Base-by-base conservation (phyloP, 345 rosid species). In the Euphorbia lathyris region DNA sequence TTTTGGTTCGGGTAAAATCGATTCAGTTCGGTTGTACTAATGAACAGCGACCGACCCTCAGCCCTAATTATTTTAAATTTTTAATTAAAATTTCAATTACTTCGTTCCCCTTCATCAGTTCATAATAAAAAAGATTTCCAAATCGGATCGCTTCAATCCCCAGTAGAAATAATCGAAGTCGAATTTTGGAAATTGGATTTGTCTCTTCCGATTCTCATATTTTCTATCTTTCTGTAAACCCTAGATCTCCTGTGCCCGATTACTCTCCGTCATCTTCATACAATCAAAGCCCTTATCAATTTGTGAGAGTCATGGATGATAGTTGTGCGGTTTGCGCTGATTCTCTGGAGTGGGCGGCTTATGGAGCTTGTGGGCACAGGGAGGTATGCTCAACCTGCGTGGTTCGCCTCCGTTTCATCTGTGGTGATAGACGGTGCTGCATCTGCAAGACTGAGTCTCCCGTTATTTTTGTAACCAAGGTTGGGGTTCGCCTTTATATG, bases 291-390 rank as follows among this genome's bases (percentile, higher is more conserved):
- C n/a, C n/a, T n/a, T n/a, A n/a, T 58, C 62, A 16, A 26, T 20
- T 60, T 4, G 22, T 22, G 23, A 63, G 20, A 42, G 66, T 56
- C 36, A 93, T 93, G 98, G 97, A 91, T 65, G 96, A 91, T 58
- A 80, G 89, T 61, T 94, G 97, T 66, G 98, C 96, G 40, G 98
- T 94, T 29, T 94, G 98, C 64, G 97, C 97, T 0, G 98, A 94
- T 64, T 69, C 83, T 66, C 81, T 91, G 66, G 95, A 91, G 71
- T 94, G 97, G 96, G 93, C 88, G 68, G 95, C 96, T 16, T 94
- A 94, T 68, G 97, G 98, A 1, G 77, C 90, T 2, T 94, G 98
- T 71, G 95, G 93, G 22, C 97, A 94, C 73, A 81, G 88, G 38
- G 96, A 93, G 5, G 96, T 91, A 16, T 91, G 97, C 83, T 85